Evolutionary conservation across 768 basidiomycete species (phyloP), one percentile per base, ranked within the genome.

Genomic region (Exsudoporus frostii): DNA sequence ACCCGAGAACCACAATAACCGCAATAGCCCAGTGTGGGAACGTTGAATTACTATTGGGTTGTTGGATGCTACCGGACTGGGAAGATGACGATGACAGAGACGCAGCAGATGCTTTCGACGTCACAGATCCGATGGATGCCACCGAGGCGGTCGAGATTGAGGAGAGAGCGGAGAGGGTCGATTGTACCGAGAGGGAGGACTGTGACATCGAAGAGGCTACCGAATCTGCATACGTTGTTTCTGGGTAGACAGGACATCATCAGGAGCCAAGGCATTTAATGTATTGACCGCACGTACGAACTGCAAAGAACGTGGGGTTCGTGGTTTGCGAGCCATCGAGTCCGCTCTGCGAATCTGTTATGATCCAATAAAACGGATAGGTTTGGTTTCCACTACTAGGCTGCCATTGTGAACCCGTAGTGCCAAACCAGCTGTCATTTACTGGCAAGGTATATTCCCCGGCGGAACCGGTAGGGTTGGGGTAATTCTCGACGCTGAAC

Each of bases 21-120:
- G 94, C 91, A 63, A 95, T 95, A 10, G 90, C 93, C 92, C 91
- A 94, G 65, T 82, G 83, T 9, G 91, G 92, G 66, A 93, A 93
- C 33, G 74, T 61, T 15, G 76, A 65, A 51, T 57, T 64, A 46
- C 63, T 58, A 27, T 51, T 51, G 17, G 63, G 55, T 45, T 65
- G 59, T 65, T 88, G 88, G 20, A 89, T 75, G 56, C 53, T 73
- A 45, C 73, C 80, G 24, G 64, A 65, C 24, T 45, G 52, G 29
- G 50, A 49, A 32, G 52, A 11, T 49, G 55, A 5, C 40, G 45
- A 72, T 1, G 74, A n/a, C 22, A 20, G 20, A 1, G 55, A 65
- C 1, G 65, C 57, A 0, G 59, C 29, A 5, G 77, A 74, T 9
- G 78, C 66, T 20, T 71, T 65, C 6, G 78, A 72, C 3, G 73